Evolutionary conservation across 2,329 filamentous ascomycete genomes (phyloP).

Genomic region (Alternaria solani): DNA sequence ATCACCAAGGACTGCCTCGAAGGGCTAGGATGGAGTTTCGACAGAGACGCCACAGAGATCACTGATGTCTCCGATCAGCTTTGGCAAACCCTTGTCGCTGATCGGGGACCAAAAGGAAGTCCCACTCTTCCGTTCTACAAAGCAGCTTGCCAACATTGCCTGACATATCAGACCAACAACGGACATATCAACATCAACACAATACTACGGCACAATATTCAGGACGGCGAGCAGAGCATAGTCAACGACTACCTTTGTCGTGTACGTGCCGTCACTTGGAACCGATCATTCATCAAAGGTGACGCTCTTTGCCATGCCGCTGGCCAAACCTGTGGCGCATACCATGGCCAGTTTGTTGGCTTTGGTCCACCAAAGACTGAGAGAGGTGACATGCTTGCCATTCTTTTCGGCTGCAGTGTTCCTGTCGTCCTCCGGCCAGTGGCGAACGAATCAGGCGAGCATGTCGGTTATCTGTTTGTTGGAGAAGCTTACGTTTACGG

Average conservation of each 20-base stretch:
- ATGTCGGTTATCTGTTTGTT: neutral
- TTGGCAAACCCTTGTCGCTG: too few relatives aligned
- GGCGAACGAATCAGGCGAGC: neutral
- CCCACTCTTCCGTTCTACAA: too few relatives aligned
- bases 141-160: too few relatives aligned
- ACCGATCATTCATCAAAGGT: neutral
- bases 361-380: neutral
- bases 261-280: too few relatives aligned
- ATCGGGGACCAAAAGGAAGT: too few relatives aligned
- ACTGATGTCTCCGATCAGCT: too few relatives aligned
- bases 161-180: neutral
- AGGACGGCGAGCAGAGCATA: accelerated
- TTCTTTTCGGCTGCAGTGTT: accelerated
- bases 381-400: accelerated
- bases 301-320: neutral
- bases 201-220: neutral
- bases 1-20: too few relatives aligned
- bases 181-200: neutral
- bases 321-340: accelerated
- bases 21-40: too few relatives aligned
- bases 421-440: accelerated
- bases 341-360: too few relatives aligned
- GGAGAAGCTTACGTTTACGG: neutral
- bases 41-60: too few relatives aligned
- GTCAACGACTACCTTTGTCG: neutral